Conservation (phyloP, 495 filamentous ascomycete genomes). For the Hyphodiscus hymeniophilus region DNA sequence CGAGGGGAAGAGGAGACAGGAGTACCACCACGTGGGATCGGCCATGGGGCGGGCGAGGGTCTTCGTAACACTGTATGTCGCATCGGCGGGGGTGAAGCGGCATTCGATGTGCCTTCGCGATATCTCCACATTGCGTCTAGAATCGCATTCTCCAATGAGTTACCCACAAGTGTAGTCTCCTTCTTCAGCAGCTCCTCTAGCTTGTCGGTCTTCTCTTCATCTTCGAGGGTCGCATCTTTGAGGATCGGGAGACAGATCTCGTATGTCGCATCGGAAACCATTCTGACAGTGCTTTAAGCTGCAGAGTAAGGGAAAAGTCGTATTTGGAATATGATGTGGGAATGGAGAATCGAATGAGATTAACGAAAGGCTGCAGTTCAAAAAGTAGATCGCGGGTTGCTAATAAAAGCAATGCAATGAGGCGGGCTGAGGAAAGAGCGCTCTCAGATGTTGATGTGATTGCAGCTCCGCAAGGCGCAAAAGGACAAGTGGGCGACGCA, state of each 20-base stretch:
- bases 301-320: neutral
- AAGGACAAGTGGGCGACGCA: conserved; percentile 11
- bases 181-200: conserved; percentile 77
- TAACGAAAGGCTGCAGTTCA: neutral
- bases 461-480: conserved; percentile 9
- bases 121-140: conserved; percentile 90
- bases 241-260: conserved; percentile 85
- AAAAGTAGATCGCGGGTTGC: neutral
- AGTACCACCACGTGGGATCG: conserved; percentile 64
- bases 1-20: conserved; percentile 69
- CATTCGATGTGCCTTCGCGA: conserved; percentile 65
- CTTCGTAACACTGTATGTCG: conserved; percentile 85
- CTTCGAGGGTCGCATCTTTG: conserved; percentile 71
- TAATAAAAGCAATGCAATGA: no score
- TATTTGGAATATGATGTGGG: conserved; percentile 1
- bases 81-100: conserved; percentile 70
- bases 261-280: conserved; percentile 89
- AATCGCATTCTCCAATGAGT: conserved; percentile 78
- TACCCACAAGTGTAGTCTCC: conserved; percentile 68
- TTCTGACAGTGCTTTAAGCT: conserved; percentile 29
- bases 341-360: neutral
- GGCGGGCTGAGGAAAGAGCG: conserved; percentile 17
- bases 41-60: conserved; percentile 91
- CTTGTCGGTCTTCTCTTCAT: conserved; percentile 93
- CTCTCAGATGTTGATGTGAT: conserved; percentile 9